Evolutionary conservation across 2,329 filamentous ascomycete species (phyloP).

Genomic region (Diaporthe destruens): DNA sequence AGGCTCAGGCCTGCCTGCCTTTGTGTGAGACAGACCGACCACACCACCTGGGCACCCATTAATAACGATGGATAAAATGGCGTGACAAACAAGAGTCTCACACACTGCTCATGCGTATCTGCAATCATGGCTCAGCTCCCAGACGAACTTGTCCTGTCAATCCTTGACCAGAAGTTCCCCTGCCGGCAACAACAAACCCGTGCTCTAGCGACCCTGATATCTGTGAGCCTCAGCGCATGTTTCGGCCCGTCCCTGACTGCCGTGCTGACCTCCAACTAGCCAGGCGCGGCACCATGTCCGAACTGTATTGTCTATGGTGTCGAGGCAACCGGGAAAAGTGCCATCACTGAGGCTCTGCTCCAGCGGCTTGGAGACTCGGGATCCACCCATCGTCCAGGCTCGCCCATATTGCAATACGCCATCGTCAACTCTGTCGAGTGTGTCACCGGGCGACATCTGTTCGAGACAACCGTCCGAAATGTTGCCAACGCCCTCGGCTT

Average conservation of each 20-base stretch:
- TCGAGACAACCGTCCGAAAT: constrained; percentile 76
- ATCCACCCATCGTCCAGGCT: constrained; percentile 67
- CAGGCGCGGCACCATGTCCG: constrained; percentile 75
- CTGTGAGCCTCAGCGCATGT: constrained; percentile 54
- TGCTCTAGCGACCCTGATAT: constrained; percentile 67
- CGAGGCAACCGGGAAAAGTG: constrained; percentile 88
- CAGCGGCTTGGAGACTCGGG: constrained; percentile 52
- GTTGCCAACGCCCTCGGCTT: constrained; percentile 66
- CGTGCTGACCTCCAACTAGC: constrained; percentile 58
- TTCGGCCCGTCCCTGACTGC: neutral
- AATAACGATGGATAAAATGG: neutral
- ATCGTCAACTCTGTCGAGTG: constrained; percentile 80
- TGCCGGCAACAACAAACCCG: constrained; percentile 71
- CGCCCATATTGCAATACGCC: constrained; percentile 64
- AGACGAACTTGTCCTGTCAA: constrained; percentile 62
- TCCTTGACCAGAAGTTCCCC: constrained; percentile 64
- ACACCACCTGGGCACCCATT: too few relatives aligned
- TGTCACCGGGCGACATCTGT: constrained; percentile 81
- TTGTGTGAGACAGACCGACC: too few relatives aligned
- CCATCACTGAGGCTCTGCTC: constrained; percentile 74
- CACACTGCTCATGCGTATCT: neutral
- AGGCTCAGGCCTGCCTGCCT: too few relatives aligned
- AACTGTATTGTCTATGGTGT: constrained; percentile 87
- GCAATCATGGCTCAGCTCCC: constrained; percentile 55
- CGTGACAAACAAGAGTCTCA: neutral